phyloP scores from a whole-genome alignment of 768 basidiomycete genomes.

The Suillus alpinus region DNA sequence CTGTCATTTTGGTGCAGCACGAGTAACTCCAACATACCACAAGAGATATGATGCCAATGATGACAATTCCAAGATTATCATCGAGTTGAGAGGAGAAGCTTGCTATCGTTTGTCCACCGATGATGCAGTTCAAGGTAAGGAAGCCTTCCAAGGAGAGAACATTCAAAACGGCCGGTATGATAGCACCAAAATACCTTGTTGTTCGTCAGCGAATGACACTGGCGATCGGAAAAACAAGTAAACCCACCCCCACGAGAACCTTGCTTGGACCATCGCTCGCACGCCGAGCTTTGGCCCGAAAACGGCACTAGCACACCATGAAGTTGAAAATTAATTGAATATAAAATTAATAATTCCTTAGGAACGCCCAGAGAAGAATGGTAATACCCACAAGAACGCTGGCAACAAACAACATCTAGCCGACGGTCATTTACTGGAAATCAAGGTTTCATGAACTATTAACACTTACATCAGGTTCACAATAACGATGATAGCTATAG shows the following conservation, averaged over 20 bases:
- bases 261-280: slow-evolving; percentile 54
- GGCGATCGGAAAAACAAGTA: background rate
- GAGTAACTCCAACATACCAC: background rate
- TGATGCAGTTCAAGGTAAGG: slow-evolving; percentile 48
- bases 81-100: slow-evolving; percentile 37
- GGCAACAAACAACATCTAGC: slow-evolving; percentile 4
- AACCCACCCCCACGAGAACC: slow-evolving; percentile 31
- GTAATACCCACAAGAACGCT: too few relatives aligned
- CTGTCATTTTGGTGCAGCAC: too few relatives aligned
- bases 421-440: too few relatives aligned
- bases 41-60: slow-evolving; percentile 30
- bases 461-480: too few relatives aligned
- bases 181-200: slow-evolving; percentile 36
- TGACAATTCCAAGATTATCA: slow-evolving; percentile 24
- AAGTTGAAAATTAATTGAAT: too few relatives aligned
- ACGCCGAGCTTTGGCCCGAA: slow-evolving; percentile 54
- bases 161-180: slow-evolving; percentile 44
- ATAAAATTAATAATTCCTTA: too few relatives aligned
- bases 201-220: slow-evolving; percentile 1
- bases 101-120: too few relatives aligned
- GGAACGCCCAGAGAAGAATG: background rate
- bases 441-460: too few relatives aligned
- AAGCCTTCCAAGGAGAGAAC: slow-evolving; percentile 52
- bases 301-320: slow-evolving; percentile 33
- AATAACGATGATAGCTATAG: too few relatives aligned